Evolutionary conservation across 805 yeast species (phyloP), one percentile per base, ranked within the genome.

Genomic region (Metschnikowia sp.): DNA sequence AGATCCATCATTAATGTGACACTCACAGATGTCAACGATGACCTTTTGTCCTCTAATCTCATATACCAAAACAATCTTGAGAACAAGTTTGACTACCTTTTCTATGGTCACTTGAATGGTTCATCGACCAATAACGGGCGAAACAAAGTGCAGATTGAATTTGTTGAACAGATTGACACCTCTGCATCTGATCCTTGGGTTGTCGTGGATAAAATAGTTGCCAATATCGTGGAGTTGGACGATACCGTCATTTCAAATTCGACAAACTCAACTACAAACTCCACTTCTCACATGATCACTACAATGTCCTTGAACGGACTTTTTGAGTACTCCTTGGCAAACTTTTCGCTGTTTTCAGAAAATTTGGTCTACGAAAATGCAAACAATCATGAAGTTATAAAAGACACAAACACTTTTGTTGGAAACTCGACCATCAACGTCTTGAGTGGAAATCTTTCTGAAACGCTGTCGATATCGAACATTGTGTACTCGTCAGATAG

Each of bases 1-100:
- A 77, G 99, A 61, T 92, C 96, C 10, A 76, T 80, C 26, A 92
- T 88, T 3, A 88, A 88, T 56, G 96, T 84, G 0, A 77, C 95
- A 0, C 70, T 91, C 2, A 70, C 65, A 52, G 77, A 78, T 34
- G 75, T 74, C 9, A 70, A 76, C 31, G 79, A 77, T 19, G 66
- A 66, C 4, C 47, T 75, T 1, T 56, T 83, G 3, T 57, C 75
- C 2, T 57, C 80, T 1, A 55, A 68, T 2, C 53, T 75, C 36
- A 70, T 92, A 19, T 89, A 81, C 62, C 98, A 94, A 66, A 89
- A 88, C 40, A 94, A 94, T 63, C 72, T 80, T 32, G 77, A 81
- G 47, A 77, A 83, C 41, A 94, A 94, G 63, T 92, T 88, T 62
- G 98, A 94, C 64, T 72, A 76, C 15, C 60, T 94, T 8, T 92